These are phyloP conservation scores for Mortierella sp. DNA, from an alignment of 371 early-diverging fungal species.

Conservation along the genomic window DNA sequence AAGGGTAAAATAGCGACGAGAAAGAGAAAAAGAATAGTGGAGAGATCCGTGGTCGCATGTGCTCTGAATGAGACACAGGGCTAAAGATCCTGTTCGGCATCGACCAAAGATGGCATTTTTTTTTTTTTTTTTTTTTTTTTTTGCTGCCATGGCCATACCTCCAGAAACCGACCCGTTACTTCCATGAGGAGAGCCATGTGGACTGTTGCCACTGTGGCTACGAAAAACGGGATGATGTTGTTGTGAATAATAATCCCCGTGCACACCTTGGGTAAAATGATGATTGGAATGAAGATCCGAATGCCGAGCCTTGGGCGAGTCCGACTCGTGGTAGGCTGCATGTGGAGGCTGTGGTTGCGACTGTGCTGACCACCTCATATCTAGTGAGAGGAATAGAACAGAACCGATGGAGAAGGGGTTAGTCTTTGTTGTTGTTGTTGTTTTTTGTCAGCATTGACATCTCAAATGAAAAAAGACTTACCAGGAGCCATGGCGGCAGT, in stretches of 20 bases:
- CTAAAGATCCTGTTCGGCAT: too few species aligned
- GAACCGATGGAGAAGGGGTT: too few species aligned
- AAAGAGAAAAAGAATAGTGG: too few species aligned
- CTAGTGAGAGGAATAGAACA: too few species aligned
- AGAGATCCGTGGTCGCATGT: not conserved
- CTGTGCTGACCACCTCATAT: constrained; percentile 44
- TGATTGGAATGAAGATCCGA: constrained; percentile 34
- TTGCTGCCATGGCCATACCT: constrained; percentile 13
- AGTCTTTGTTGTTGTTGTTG: too few species aligned
- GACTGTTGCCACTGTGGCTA: constrained; percentile 37
- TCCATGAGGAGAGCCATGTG: constrained; percentile 48
- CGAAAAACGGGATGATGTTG: constrained; percentile 34
- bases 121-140: not conserved
- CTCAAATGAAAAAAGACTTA: not conserved
- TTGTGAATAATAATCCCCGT: constrained; percentile 42
- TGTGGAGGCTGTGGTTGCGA: constrained; percentile 29
- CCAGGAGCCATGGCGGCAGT: constrained; percentile 34
- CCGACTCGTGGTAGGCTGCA: constrained; percentile 31
- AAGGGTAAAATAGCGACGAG: not conserved
- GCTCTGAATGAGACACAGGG: too few species aligned
- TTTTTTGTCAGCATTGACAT: too few species aligned
- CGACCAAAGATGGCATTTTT: not conserved
- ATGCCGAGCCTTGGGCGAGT: constrained; percentile 38
- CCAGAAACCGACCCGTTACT: constrained; percentile 51
- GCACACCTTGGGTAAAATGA: constrained; percentile 35